Evolutionary conservation across 192 early-diverging fungal genomes (phyloP).

Genomic region (Haplosporangium gracile): DNA sequence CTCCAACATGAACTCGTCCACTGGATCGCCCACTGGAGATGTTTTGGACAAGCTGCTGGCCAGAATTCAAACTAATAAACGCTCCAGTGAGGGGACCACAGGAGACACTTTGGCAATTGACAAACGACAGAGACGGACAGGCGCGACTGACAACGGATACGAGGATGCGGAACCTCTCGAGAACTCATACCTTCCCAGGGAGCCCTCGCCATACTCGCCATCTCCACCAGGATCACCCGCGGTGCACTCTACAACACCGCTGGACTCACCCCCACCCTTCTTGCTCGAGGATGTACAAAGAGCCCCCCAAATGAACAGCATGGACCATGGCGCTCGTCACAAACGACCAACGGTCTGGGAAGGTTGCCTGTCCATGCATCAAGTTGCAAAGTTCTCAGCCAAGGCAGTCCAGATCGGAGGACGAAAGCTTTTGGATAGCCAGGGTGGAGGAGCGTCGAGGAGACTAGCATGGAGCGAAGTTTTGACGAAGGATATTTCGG

Average conservation of each 20-base stretch:
- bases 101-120: slow-evolving; percentile 48
- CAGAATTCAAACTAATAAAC: slow-evolving; percentile 60
- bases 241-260: slow-evolving; percentile 27
- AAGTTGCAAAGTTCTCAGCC: slow-evolving; percentile 71
- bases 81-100: slow-evolving; percentile 40
- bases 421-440: slow-evolving; percentile 21
- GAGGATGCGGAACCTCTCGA: slow-evolving; percentile 23
- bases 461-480: slow-evolving; percentile 67
- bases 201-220: slow-evolving; percentile 55
- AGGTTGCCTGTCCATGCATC: slow-evolving; percentile 73
- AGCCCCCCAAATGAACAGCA: neutral
- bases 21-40: slow-evolving; percentile 50
- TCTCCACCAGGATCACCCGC: slow-evolving; percentile 31
- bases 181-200: slow-evolving; percentile 41
- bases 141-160: slow-evolving; percentile 2
- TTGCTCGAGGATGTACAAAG: slow-evolving; percentile 35
- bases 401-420: slow-evolving; percentile 74
- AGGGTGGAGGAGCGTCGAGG: neutral
- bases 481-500: slow-evolving; percentile 66
- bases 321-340: neutral
- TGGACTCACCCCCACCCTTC: slow-evolving; percentile 25
- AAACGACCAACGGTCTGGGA: slow-evolving; percentile 61
- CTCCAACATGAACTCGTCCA: slow-evolving; percentile 33
- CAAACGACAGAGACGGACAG: slow-evolving; percentile 49
- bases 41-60: slow-evolving; percentile 69